Evolutionary conservation across 805 yeast species (phyloP), one percentile per base, ranked within the genome.

Genomic region (Diddensiella santjacobensis): DNA sequence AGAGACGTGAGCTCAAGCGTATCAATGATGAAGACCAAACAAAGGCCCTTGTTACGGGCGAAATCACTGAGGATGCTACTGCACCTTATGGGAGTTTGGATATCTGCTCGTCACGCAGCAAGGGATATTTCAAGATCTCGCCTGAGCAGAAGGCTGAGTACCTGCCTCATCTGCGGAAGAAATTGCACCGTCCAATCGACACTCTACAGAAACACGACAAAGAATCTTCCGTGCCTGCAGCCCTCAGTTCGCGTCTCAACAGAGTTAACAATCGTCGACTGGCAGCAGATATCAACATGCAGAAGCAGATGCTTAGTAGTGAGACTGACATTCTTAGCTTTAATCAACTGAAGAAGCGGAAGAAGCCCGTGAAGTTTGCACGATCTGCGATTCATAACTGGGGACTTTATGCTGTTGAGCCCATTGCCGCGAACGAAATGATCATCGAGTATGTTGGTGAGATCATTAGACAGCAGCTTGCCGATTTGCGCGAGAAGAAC

Each of bases 391-490:
- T 93, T 60, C 99, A 93, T 65, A 88, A 91, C 61, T 93, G 99
- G 99, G 99, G 99, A 0, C 70, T 93, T 35, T 93, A 89, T 67
- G 99, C 99, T 0, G 70, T 87, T 59, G 98, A 93, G 60, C 95
- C 95, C 1, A 93, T 93, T 61, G 86, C 88, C n/a, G 95, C 93
- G 0, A 85, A 82, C 56, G 99, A 93, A 66, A 91, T 93, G 96
- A 89, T 93, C 60, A 91, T 93, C 50, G 99, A 93, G 66, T 93
- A 93, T 59, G 97, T 93, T 3, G 99, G 99, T 23, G 98, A 93
- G 58, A 77, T 95, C 47, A 81, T 93, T 23, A 74, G 98, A 47
- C 96, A 88, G 60, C 96, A 87, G 49, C 91, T 90, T 36, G 96
- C 97, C 1, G 99, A 93, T 59, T 79, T 87, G 58, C 75, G 99